These are phyloP conservation scores for Morella rubra DNA, from an alignment of 306 rosid species.

Conservation along the genomic window DNA sequence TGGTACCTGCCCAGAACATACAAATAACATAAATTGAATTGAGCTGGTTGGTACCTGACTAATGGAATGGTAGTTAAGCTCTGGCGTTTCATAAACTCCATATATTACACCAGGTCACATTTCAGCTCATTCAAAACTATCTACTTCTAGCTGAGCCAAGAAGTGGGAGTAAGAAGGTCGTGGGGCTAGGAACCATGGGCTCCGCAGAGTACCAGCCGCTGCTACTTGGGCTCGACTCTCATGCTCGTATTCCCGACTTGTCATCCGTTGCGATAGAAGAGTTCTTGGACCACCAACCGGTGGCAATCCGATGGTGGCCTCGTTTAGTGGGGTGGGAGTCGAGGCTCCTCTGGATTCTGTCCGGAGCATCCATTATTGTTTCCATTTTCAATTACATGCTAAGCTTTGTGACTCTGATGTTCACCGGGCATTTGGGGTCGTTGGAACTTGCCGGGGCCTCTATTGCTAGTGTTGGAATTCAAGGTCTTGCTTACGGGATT, in stretches of 20 bases:
- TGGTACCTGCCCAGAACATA: background rate
- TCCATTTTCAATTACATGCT: slow-evolving; percentile 49
- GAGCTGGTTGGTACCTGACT: background rate
- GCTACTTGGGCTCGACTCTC: slow-evolving; percentile 6
- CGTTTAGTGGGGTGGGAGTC: slow-evolving; percentile 70
- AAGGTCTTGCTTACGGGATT: slow-evolving; percentile 75
- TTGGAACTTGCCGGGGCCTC: slow-evolving; percentile 75
- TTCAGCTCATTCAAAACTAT: background rate
- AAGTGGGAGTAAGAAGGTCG: background rate
- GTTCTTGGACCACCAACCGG: slow-evolving; percentile 33
- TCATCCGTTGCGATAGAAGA: slow-evolving; percentile 34
- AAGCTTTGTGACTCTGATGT: slow-evolving; percentile 53
- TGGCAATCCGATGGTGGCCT: slow-evolving; percentile 39
- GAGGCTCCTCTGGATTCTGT: slow-evolving; percentile 60
- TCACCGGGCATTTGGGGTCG: slow-evolving; percentile 66
- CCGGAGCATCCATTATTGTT: slow-evolving; percentile 44
- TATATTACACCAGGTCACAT: background rate
- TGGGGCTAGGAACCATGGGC: slow-evolving; percentile 19
- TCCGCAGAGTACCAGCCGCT: slow-evolving; percentile 23
- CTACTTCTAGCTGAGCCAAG: background rate
- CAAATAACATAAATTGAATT: too few relatives aligned
- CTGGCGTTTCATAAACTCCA: background rate
- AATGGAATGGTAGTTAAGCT: background rate
- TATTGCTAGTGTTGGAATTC: slow-evolving; percentile 67
- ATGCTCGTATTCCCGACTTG: slow-evolving; percentile 19